Conservation (phyloP, 2,329 filamentous ascomycete genomes). For the Cylindrodendrum hubeiense region DNA sequence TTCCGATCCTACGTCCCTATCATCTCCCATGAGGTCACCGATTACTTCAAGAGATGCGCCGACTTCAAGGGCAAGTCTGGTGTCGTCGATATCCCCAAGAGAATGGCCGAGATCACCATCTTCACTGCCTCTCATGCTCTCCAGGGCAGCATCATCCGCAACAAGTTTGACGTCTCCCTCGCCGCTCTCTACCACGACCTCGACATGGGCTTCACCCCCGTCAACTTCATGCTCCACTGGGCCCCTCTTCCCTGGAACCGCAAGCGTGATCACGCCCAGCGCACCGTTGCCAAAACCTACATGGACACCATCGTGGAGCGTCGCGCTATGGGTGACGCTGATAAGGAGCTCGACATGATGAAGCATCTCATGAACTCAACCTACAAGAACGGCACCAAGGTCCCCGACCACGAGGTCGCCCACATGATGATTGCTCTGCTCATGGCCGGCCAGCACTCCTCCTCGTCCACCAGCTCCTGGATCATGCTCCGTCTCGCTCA, state of each 20-base stretch:
- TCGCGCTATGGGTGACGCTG: slow-evolving; percentile 63
- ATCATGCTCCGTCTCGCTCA: slow-evolving; percentile 85
- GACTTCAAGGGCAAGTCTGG: slow-evolving; percentile 77
- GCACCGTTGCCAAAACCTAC: slow-evolving; percentile 85
- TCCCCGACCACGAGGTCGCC: slow-evolving; percentile 88
- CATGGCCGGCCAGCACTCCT: slow-evolving; percentile 93
- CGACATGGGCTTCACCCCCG: slow-evolving; percentile 88
- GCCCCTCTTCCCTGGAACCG: slow-evolving; percentile 90
- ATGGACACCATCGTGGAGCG: slow-evolving; percentile 84
- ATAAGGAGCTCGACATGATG: slow-evolving; percentile 81
- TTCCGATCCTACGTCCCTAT: slow-evolving; percentile 82
- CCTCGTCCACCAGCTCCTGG: slow-evolving; percentile 86
- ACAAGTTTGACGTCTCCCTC: slow-evolving; percentile 83
- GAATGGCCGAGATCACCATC: slow-evolving; percentile 88
- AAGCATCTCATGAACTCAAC: slow-evolving; percentile 88
- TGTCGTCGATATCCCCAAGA: slow-evolving; percentile 77
- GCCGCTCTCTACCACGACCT: slow-evolving; percentile 89
- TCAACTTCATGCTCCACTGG: slow-evolving; percentile 94
- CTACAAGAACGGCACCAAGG: slow-evolving; percentile 84
- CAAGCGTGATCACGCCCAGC: slow-evolving; percentile 82
- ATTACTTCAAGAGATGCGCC: slow-evolving; percentile 77
- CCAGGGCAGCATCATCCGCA: slow-evolving; percentile 86
- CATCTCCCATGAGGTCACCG: slow-evolving; percentile 79
- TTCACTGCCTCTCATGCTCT: slow-evolving; percentile 90
- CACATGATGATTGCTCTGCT: slow-evolving; percentile 95